A percentile compares a stretch with the other conserved stretches of the same genome.
Evolutionary conservation across 352 stramenopile species (phyloP).

Genomic region (Globisporangium barbulae): DNA sequence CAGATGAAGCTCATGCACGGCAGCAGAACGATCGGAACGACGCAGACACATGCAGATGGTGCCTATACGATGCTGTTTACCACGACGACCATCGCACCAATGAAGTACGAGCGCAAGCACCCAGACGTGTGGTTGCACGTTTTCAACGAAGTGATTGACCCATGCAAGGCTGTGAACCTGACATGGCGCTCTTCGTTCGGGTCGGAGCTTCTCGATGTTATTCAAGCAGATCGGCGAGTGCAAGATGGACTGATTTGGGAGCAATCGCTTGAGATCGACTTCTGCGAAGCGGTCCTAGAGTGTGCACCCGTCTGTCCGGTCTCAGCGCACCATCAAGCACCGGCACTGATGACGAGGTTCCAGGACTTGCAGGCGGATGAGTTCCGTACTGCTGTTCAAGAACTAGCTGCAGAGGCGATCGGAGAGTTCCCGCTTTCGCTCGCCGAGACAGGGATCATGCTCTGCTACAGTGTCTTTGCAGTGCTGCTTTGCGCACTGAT

Average conservation of each 20-base stretch:
- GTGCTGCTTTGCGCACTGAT: neutral
- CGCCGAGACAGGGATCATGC: neutral
- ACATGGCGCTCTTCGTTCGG: constrained; percentile 8
- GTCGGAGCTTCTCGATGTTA: neutral
- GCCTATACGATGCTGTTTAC: constrained; percentile 11
- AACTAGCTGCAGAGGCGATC: neutral
- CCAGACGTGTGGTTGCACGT: constrained; percentile 3
- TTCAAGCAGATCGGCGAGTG: neutral
- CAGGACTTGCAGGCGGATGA: constrained; percentile 11
- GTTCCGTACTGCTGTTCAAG: constrained; percentile 1
- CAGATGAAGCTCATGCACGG: constrained; percentile 6
- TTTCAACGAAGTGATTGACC: neutral
- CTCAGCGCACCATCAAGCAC: neutral
- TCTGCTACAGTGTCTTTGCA: constrained; percentile 4
- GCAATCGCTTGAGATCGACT: constrained; percentile 7
- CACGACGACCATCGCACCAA: neutral
- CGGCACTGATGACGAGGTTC: neutral
- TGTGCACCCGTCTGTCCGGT: neutral
- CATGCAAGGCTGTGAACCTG: constrained; percentile 8
- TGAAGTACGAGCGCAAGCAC: neutral
- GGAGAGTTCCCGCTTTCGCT: constrained; percentile 5
- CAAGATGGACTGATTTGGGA: constrained; percentile 7
- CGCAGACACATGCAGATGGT: constrained; percentile 6
- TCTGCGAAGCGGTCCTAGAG: neutral
- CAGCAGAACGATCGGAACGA: neutral